Evolutionary conservation across 2,329 filamentous ascomycete species (phyloP).

Genomic region (Fusarium sp.): DNA sequence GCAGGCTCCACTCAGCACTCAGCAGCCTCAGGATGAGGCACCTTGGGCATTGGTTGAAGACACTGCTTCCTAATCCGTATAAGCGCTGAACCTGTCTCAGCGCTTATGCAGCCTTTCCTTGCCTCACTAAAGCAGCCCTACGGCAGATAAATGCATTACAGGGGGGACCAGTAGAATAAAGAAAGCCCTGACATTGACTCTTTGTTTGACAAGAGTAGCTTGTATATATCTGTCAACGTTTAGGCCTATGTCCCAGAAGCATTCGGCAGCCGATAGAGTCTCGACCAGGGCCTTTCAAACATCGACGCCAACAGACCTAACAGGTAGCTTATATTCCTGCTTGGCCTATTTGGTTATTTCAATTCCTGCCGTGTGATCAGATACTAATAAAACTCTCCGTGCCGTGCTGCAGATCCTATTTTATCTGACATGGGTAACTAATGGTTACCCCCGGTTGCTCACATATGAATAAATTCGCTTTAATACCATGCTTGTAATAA

Average conservation of each 20-base stretch:
- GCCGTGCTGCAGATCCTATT: not conserved
- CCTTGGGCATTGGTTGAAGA: constrained; percentile 9
- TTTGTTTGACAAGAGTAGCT: no score
- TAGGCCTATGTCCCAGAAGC: no score
- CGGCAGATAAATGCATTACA: no score
- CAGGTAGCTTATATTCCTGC: not conserved
- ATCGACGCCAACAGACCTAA: not conserved
- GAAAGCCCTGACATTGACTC: not conserved
- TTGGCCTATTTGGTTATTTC: no score
- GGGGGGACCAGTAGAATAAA: no score
- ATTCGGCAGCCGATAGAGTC: not conserved
- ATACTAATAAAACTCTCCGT: not conserved
- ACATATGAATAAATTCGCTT: no score
- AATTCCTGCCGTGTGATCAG: not conserved
- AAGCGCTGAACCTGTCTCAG: not conserved
- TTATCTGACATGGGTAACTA: not conserved
- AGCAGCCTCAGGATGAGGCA: no score
- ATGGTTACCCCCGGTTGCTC: not conserved
- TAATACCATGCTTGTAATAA: no score
- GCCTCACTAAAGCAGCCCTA: no score
- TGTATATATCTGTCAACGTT: no score
- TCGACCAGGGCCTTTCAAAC: no score
- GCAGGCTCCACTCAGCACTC: constrained; percentile 15
- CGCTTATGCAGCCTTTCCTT: not conserved
- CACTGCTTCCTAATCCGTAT: not conserved